Evolutionary conservation across 1,284 basidiomycete species (phyloP).

Genomic region (Cryptococcus sp.): DNA sequence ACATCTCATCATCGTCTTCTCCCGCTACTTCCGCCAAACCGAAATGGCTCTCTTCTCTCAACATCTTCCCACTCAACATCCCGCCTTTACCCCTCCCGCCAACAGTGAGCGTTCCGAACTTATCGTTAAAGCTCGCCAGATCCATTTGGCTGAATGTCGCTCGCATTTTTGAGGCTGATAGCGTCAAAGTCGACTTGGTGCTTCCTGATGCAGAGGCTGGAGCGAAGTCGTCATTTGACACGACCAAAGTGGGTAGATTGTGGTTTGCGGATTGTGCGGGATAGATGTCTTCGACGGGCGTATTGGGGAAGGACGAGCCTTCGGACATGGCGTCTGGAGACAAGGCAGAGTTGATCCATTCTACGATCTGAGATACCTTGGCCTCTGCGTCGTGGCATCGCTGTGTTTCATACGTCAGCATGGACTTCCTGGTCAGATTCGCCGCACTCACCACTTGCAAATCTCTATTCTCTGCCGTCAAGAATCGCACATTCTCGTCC

Average conservation of each 20-base stretch:
- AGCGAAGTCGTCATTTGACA: constrained; percentile 26
- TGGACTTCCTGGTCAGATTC: background rate
- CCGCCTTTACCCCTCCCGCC: constrained; percentile 17
- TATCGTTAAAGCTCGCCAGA: constrained; percentile 29
- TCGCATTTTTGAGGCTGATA: constrained; percentile 33
- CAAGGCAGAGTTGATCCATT: constrained; percentile 43
- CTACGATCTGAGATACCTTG: constrained; percentile 43
- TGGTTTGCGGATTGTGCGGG: background rate
- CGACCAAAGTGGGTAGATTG: constrained; percentile 19
- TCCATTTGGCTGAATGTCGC: constrained; percentile 38
- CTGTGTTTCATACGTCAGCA: constrained; percentile 11
- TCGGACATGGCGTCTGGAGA: constrained; percentile 7
- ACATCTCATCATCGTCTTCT: constrained; percentile 18
- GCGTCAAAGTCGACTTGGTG: constrained; percentile 26
- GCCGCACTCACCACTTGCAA: constrained; percentile 30
- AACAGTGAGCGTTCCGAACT: constrained; percentile 32
- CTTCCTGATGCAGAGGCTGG: constrained; percentile 6
- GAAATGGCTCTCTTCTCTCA: constrained; percentile 39
- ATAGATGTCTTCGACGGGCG: background rate
- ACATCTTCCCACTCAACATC: constrained; percentile 23
- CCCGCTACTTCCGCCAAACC: constrained; percentile 27
- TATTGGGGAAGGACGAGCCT: background rate
- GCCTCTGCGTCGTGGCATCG: constrained; percentile 44
- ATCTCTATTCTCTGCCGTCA: constrained; percentile 38
- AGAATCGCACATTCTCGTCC: constrained; percentile 45